A percentile compares a stretch with the other conserved stretches of the same genome.
Evolutionary conservation across 768 basidiomycete species (phyloP).

Genomic region (Pleurotus cornucopiae): DNA sequence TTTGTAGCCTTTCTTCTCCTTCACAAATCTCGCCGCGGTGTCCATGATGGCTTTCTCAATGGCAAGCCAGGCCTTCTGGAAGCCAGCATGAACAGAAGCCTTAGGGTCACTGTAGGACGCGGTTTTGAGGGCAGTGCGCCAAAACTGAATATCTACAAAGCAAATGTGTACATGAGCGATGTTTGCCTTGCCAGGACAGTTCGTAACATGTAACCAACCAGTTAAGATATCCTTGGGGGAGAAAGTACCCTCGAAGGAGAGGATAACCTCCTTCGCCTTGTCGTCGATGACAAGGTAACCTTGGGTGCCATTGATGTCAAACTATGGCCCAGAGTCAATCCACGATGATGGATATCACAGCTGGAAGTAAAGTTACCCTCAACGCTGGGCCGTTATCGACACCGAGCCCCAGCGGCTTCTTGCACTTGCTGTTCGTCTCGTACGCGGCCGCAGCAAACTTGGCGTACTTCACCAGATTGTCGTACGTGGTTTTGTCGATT

Average conservation of each 20-base stretch:
- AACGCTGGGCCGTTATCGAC: background rate
- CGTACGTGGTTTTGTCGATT: conserved; percentile 1
- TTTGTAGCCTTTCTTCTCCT: background rate
- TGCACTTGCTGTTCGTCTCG: background rate
- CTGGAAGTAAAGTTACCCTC: background rate
- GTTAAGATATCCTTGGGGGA: background rate
- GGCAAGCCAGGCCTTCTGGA: conserved; percentile 5
- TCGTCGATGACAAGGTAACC: background rate
- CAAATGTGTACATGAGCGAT: background rate
- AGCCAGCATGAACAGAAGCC: background rate
- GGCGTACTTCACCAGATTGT: conserved; percentile 2
- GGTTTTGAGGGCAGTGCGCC: background rate
- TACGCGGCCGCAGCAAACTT: conserved; percentile 6
- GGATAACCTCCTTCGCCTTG: background rate
- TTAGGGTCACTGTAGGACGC: background rate
- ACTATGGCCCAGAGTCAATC: background rate
- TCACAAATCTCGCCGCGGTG: background rate
- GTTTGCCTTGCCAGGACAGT: too few relatives aligned
- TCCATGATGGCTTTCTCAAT: background rate
- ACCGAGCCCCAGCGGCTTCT: background rate
- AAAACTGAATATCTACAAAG: background rate
- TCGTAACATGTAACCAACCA: background rate
- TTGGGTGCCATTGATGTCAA: background rate
- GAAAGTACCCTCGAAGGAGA: background rate
- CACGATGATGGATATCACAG: background rate